Base-by-base conservation (phyloP, 164 flowering plant species). In the Hamamelis virginiana region DNA sequence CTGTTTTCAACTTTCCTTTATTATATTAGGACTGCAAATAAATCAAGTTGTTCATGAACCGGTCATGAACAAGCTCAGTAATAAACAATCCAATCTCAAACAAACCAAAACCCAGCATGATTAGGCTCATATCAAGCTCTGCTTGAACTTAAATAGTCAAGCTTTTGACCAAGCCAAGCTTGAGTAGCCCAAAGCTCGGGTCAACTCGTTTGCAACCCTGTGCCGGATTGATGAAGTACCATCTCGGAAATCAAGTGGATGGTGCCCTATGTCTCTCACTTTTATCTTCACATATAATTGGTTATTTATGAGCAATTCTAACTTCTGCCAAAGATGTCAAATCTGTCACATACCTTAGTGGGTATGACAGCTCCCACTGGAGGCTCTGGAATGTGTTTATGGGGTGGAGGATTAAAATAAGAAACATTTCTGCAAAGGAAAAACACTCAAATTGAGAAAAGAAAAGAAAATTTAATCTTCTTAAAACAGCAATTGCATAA, bases 351-450 rank as follows among this genome's bases (percentile, higher is more conserved):
- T 65, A 95, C 99, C 96, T 89, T 87, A 59, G 66, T 66, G 1
- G 97, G 99, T 75, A 90, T 81, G 26, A 62, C 65, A 59, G 85
- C 98, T 33, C 91, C 99, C 47, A 56, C 51, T 0, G 96, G 97
- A 73, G 88, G 96, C 75, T 82, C 84, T 22, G 96, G 87, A 75
- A 89, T 80, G 72, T 92, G 98, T 44, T 70, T 78, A 74, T 91
- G 99, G 15, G 68, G 75, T 16, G 14, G 53, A 59, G 99, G 98
- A 79, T 84, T 86, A 45, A 82, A 72, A 76, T 77, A 95, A 26
- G 96, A 81, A 45, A 86, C 75, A 73, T 89, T 91, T 79, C 99
- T 95, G 94, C 77, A 72, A 68, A 75, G 74, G 43, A 13, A 66
- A 62, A 73, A 66, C 15, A 69, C 25, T 43, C 52, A 38, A 70